Evolutionary conservation across 495 filamentous ascomycete species (phyloP), one percentile per base, ranked within the genome.

Genomic region (Baudoinia panamericana): DNA sequence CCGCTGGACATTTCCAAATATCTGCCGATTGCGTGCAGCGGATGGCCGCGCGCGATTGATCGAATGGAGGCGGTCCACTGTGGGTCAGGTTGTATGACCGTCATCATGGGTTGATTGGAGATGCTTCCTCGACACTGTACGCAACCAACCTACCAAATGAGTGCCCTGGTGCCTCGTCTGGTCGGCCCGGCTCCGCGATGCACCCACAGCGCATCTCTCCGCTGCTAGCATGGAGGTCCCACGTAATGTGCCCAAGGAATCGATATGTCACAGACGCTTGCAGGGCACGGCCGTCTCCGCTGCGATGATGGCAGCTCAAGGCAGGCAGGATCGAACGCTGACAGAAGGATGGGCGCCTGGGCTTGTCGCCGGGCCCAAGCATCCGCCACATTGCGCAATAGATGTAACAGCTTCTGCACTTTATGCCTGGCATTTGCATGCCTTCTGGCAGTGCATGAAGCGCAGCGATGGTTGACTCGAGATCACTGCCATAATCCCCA

Each of bases 151-250:
- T 50, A 50, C 47, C 47, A 45, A 15, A 27, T 10, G 5, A 3
- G 28, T 50, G 47, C 47, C 47, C 47, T 50, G 41, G 26, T 33
- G 41, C 47, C 47, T 35, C 47, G 36, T 38, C 41, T 41, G 46
- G 21, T 15, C 42, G 47, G 47, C 28, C 47, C 47, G 42, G 30
- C 5, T 25, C 18, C 47, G 41, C 41, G 26, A 3, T 27, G 5
- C 17, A 31, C n/a, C 7, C 2, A 26, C 22, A 37, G 45, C 45
- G 43, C 38, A 41, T 39, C 35, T 7, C 22, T 19, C 29, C 45
- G 38, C 4, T 16, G 45, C 30, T 42, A 34, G 29, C 4, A 3
- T 36, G 28, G 5, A 13, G 36, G 39, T 31, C 29, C 26, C 39
- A 21, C 15, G 28, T 5, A 22, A 33, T 23, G 19, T 17, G 17